A percentile compares a stretch with the other conserved stretches of the same genome.
Conservation (phyloP, 2,329 filamentous ascomycete genomes). For the Lanzia echinophila region DNA sequence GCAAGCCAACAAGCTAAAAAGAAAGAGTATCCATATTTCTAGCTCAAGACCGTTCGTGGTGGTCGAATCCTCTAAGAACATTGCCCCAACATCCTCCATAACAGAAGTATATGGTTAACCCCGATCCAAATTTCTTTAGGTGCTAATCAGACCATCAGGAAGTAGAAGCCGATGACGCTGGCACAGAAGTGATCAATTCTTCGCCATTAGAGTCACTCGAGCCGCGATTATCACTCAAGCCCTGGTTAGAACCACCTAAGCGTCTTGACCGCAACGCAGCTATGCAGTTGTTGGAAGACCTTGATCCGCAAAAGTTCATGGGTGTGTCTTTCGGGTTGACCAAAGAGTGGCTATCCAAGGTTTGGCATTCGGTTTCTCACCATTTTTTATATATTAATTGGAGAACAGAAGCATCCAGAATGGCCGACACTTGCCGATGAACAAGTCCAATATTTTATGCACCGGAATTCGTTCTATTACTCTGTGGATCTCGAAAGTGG, state of each 20-base stretch:
- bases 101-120: background rate
- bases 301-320: slow-evolving; percentile 1
- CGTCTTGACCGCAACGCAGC: slow-evolving; percentile 7
- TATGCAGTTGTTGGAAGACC: background rate
- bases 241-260: slow-evolving; percentile 8
- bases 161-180: background rate
- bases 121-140: background rate
- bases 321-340: background rate
- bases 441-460: slow-evolving; percentile 8
- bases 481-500: background rate
- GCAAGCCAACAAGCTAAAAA: background rate
- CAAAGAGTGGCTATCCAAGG: slow-evolving; percentile 9
- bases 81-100: background rate
- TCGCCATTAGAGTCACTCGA: slow-evolving; percentile 3
- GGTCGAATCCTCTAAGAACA: too few species aligned
- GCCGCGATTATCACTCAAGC: slow-evolving; percentile 4
- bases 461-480: slow-evolving; percentile 6
- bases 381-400: background rate
- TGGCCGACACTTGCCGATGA: slow-evolving; percentile 5
- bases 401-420: background rate
- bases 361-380: background rate
- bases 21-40: background rate
- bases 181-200: background rate
- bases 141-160: slow-evolving; percentile 2
- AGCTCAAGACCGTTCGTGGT: too few species aligned